Conservation (phyloP, 306 rosid genomes). For the Lathyrus oleraceus region DNA sequence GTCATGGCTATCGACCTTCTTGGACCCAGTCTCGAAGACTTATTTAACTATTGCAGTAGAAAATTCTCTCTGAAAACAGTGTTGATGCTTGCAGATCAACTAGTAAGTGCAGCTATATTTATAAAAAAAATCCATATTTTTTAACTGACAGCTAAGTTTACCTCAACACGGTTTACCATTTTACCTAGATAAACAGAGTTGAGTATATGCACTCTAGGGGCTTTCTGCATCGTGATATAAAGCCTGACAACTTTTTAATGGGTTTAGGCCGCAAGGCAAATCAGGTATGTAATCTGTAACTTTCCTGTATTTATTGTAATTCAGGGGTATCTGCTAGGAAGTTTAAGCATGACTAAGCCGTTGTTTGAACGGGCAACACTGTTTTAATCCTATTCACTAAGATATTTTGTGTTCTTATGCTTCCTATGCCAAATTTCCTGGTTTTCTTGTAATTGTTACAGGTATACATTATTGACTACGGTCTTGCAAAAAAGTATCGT, state of each 20-base stretch:
- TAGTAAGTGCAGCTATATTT: conserved; percentile 56
- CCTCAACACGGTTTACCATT: conserved; percentile 20
- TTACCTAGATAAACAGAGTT: conserved; percentile 72
- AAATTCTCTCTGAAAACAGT: conserved; percentile 83
- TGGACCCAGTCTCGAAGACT: conserved; percentile 89
- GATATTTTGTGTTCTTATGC: background rate
- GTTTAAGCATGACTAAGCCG: background rate
- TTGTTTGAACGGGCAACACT: background rate
- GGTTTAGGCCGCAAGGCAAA: conserved; percentile 94
- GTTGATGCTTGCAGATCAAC: conserved; percentile 93
- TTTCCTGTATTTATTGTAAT: conserved; percentile 19
- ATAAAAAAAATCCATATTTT: conserved; percentile 18
- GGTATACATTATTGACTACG: conserved; percentile 97
- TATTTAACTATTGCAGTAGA: conserved; percentile 81
- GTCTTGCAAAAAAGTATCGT: conserved; percentile 91
- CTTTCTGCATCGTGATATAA: conserved; percentile 91
- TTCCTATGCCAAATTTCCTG: conserved; percentile 4
- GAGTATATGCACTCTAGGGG: conserved; percentile 92
- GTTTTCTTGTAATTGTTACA: conserved; percentile 41
- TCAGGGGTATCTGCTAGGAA: background rate
- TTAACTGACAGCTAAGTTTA: background rate
- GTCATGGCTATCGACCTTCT: conserved; percentile 91
- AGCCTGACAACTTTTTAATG: conserved; percentile 94
- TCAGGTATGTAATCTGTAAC: conserved; percentile 59
- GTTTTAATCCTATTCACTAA: background rate